These are phyloP conservation scores for Zoysia matrella DNA, from an alignment of 202 grass and related monocot species.

Conservation along the genomic window DNA sequence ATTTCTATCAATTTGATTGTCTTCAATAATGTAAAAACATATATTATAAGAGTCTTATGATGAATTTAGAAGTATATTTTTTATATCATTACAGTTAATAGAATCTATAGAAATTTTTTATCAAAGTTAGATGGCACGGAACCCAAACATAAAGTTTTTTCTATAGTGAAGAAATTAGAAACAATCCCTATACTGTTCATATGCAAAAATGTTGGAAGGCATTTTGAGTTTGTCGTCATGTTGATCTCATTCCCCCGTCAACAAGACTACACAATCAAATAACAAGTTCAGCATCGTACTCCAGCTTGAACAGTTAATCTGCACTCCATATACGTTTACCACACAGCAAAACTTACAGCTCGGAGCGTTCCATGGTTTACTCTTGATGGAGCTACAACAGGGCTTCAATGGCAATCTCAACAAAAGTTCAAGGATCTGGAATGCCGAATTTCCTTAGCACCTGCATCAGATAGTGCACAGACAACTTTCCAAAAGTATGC, in stretches of 20 bases:
- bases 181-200: neutral
- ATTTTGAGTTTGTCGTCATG: neutral
- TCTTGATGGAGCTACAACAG: conserved; percentile 28
- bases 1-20: too few relatives aligned
- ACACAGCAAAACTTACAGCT: neutral
- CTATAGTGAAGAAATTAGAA: neutral
- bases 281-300: neutral
- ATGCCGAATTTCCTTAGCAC: conserved; percentile 93
- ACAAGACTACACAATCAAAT: neutral
- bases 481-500: neutral
- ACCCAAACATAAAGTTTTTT: neutral
- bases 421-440: conserved; percentile 87
- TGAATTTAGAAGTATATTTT: too few relatives aligned
- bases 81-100: too few relatives aligned
- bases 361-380: neutral
- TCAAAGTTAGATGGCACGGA: too few relatives aligned
- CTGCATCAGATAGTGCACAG: conserved; percentile 41
- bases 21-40: too few relatives aligned
- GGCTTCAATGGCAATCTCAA: conserved; percentile 66
- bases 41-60: too few relatives aligned
- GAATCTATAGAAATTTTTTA: too few relatives aligned
- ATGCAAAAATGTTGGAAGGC: neutral
- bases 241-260: neutral
- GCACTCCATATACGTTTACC: neutral
- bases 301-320: neutral